Percentiles rank a stretch among this genome's conserved stretches.
phyloP scores from a whole-genome alignment of 208 protist species.

The Naegleria lovaniensis region DNA sequence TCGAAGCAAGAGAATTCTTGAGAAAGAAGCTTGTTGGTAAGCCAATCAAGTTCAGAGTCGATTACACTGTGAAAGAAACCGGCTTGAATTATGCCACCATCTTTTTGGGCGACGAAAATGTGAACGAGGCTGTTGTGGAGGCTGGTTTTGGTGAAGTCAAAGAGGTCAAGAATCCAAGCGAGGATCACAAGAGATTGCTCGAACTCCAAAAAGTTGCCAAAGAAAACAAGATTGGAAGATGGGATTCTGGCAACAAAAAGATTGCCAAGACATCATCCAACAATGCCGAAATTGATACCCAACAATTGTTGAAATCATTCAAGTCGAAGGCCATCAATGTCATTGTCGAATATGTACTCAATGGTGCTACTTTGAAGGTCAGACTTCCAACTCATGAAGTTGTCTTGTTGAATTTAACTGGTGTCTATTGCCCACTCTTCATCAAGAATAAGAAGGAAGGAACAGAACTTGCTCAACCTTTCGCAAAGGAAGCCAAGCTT shows the following conservation, averaged over 20 bases:
- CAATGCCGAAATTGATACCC: not conserved
- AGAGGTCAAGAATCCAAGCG: not conserved
- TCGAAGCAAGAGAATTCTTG: conserved; percentile 47
- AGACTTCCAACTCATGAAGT: conserved; percentile 35
- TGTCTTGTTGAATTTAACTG: conserved; percentile 19
- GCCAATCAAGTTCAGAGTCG: conserved; percentile 36
- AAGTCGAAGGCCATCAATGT: not conserved
- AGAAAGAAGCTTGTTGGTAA: conserved; percentile 43
- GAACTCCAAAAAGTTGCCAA: conserved; percentile 18
- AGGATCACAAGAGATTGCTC: not conserved
- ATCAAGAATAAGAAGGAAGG: not conserved
- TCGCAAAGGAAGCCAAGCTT: conserved; percentile 47
- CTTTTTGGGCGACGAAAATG: not conserved
- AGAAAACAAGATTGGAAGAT: conserved; percentile 15
- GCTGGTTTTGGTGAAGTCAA: conserved; percentile 4
- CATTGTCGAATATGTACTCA: conserved; percentile 51
- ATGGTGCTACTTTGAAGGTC: conserved; percentile 39
- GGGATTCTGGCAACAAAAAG: not conserved
- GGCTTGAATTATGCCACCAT: conserved; percentile 18
- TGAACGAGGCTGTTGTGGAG: not conserved
- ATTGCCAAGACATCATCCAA: not conserved
- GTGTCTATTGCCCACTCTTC: not conserved
- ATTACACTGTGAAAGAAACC: not conserved
- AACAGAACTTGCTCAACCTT: conserved; percentile 46
- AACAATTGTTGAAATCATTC: conserved; percentile 11